phyloP scores from a whole-genome alignment of 257 asterid species.

The Scutellaria baicalensis region DNA sequence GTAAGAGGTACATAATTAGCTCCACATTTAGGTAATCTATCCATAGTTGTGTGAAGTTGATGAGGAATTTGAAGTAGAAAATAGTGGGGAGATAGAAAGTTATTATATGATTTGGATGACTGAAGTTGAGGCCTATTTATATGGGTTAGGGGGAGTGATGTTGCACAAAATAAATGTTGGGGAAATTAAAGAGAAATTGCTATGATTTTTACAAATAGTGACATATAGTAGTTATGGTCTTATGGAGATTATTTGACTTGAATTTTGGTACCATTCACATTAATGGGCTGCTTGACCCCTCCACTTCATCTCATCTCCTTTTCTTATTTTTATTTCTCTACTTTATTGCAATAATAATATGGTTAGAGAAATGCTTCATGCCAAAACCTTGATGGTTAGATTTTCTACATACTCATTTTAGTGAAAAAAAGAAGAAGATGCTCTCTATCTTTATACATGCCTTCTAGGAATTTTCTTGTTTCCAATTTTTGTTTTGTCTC shows the following conservation, averaged over 20 bases:
- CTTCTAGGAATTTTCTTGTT: too few species aligned
- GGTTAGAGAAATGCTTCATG: too few species aligned
- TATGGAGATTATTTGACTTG: slow-evolving; percentile 31
- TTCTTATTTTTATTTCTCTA: background rate
- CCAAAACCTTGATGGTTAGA: background rate
- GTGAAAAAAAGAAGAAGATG: too few species aligned
- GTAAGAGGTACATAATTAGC: slow-evolving; percentile 68
- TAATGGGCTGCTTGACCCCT: slow-evolving; percentile 59
- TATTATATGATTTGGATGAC: background rate
- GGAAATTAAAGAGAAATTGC: slow-evolving; percentile 22
- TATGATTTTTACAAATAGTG: slow-evolving; percentile 14
- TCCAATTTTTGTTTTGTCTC: too few species aligned
- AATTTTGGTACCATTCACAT: slow-evolving; percentile 18
- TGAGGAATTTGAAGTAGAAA: too few species aligned
- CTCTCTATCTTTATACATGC: too few species aligned
- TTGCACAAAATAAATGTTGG: background rate
- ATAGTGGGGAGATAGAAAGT: background rate
- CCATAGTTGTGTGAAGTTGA: slow-evolving; percentile 24
- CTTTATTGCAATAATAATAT: background rate
- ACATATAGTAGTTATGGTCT: too few species aligned
- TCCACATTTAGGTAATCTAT: slow-evolving; percentile 49
- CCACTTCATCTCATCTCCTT: slow-evolving; percentile 15
- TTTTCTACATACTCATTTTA: background rate
- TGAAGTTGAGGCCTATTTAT: background rate
- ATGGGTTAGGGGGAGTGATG: background rate